phyloP scores from a whole-genome alignment of 2,329 filamentous ascomycete species.

The Botryosphaeria agaves region DNA sequence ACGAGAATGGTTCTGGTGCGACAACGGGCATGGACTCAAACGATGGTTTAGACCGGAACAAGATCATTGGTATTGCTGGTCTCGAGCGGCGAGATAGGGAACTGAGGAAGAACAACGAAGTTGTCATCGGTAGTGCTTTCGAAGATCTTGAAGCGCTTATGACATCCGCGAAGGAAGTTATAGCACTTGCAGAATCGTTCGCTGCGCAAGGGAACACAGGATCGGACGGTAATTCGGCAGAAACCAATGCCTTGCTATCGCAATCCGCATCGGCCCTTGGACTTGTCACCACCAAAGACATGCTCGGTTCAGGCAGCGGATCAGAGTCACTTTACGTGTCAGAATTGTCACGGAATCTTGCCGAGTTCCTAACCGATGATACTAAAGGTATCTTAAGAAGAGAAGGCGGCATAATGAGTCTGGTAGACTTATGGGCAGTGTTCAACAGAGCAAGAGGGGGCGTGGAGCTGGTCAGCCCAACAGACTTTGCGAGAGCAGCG shows the following conservation, averaged over 20 bases:
- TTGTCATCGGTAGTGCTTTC: constrained; percentile 84
- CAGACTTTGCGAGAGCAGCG: constrained; percentile 82
- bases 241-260: constrained; percentile 43
- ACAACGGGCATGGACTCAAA: constrained; percentile 12
- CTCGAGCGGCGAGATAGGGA: constrained; percentile 74
- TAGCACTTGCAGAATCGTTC: constrained; percentile 81
- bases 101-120: constrained; percentile 79
- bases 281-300: constrained; percentile 87
- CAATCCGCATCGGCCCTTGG: constrained; percentile 74
- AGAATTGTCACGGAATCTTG: constrained; percentile 66
- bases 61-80: constrained; percentile 76
- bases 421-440: constrained; percentile 84
- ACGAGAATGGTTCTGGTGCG: constrained; percentile 8
- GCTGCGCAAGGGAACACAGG: constrained; percentile 46
- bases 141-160: constrained; percentile 93
- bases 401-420: constrained; percentile 72
- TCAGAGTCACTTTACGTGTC: constrained; percentile 78
- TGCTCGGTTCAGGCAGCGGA: constrained; percentile 58
- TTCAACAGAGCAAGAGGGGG: constrained; percentile 89
- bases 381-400: constrained; percentile 57
- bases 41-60: no score
- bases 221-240: constrained; percentile 33
- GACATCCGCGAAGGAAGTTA: constrained; percentile 92
- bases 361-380: constrained; percentile 81
- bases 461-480: constrained; percentile 82